Conservation (phyloP, 176 grass and related monocot genomes). For the Hsuehochloa calcarea region DNA sequence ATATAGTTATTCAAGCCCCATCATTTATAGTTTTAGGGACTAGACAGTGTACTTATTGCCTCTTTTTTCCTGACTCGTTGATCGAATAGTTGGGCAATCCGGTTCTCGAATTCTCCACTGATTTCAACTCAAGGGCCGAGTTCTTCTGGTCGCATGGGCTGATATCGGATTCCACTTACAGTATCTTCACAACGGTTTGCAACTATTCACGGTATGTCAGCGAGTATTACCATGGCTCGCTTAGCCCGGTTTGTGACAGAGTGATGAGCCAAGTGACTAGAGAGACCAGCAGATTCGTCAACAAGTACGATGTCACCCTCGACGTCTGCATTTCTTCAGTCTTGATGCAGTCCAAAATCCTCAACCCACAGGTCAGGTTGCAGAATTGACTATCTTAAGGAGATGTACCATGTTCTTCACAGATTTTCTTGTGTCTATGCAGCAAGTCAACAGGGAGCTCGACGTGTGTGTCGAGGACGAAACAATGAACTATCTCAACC, state of each 20-base stretch:
- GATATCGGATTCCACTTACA: conserved; percentile 89
- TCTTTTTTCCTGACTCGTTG: too few species aligned
- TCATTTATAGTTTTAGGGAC: not conserved
- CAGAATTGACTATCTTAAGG: not conserved
- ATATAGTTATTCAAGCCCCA: not conserved
- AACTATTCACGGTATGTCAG: conserved; percentile 92
- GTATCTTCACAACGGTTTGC: conserved; percentile 66
- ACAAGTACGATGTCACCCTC: conserved; percentile 94
- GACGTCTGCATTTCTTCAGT: conserved; percentile 87
- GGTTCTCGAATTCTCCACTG: conserved; percentile 85
- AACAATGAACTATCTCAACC: conserved; percentile 86
- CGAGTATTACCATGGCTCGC: conserved; percentile 78
- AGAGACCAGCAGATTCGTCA: conserved; percentile 88
- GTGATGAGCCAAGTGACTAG: conserved; percentile 84
- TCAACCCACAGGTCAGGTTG: conserved; percentile 54
- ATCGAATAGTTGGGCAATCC: conserved; percentile 70
- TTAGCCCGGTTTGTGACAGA: conserved; percentile 58
- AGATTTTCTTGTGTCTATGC: not conserved
- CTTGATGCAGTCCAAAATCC: conserved; percentile 61
- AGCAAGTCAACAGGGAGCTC: conserved; percentile 65
- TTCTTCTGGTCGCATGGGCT: conserved; percentile 98
- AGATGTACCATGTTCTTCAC: not conserved
- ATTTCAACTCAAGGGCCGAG: conserved; percentile 96
- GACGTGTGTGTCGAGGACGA: conserved; percentile 95
- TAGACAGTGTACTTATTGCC: not conserved